Conservation (phyloP, 345 rosid genomes). For the Sonneratia caseolaris region DNA sequence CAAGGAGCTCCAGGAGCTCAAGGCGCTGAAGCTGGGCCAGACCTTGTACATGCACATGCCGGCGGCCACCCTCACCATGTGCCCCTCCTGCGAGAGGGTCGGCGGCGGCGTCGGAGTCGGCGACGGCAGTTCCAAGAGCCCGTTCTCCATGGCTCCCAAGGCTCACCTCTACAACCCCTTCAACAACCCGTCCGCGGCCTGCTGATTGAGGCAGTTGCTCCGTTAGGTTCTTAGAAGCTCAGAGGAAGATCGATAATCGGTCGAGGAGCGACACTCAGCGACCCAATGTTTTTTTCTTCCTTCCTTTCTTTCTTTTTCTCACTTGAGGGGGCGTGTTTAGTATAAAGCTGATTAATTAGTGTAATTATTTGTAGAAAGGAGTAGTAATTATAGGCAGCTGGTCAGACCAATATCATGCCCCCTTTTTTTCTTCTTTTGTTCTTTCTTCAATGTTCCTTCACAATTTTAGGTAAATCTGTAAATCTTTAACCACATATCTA, state of each 20-base stretch:
- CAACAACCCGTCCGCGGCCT: slow-evolving; percentile 79
- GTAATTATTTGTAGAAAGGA: slow-evolving; percentile 42
- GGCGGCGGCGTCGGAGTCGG: slow-evolving; percentile 25
- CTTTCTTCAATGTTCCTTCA: not conserved
- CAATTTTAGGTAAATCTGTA: not conserved
- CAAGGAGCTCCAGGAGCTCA: slow-evolving; percentile 77
- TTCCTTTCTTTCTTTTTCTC: not conserved
- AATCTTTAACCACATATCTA: slow-evolving; percentile 1
- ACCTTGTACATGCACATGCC: slow-evolving; percentile 74
- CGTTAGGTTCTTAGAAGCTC: slow-evolving; percentile 2
- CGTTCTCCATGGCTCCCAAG: slow-evolving; percentile 46
- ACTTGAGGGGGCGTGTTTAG: slow-evolving; percentile 48
- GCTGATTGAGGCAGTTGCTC: slow-evolving; percentile 27
- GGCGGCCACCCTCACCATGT: slow-evolving; percentile 70
- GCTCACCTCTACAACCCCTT: slow-evolving; percentile 61
- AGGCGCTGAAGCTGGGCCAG: slow-evolving; percentile 43
- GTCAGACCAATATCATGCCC: not conserved
- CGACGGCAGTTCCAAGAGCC: slow-evolving; percentile 20
- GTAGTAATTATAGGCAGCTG: slow-evolving; percentile 21
- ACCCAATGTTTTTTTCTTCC: not conserved
- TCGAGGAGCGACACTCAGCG: not conserved
- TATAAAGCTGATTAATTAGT: slow-evolving; percentile 22
- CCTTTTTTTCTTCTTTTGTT: not conserved
- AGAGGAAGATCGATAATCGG: slow-evolving; percentile 6
- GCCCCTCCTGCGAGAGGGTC: slow-evolving; percentile 69